These are phyloP conservation scores for Herpotrichia juniperi DNA, from an alignment of 2,329 filamentous ascomycete genomes.

Conservation along the genomic window DNA sequence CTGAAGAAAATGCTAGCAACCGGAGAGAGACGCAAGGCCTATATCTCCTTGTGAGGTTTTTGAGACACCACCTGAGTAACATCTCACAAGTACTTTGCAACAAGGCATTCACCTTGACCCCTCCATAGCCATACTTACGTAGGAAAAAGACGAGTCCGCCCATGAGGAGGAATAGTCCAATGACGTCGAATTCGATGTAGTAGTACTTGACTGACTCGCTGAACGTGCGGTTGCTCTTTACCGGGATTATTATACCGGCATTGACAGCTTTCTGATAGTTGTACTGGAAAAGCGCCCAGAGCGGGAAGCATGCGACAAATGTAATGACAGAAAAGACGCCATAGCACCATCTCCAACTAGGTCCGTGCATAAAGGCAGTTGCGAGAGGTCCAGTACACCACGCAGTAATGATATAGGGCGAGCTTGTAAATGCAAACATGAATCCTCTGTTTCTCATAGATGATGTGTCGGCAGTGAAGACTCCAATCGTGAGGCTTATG, in stretches of 20 bases:
- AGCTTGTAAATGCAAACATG: conserved; percentile 56
- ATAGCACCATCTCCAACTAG: conserved; percentile 69
- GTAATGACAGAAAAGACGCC: conserved; percentile 69
- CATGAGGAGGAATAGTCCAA: conserved; percentile 65
- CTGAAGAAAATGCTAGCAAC: too few species aligned
- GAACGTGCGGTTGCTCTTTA: conserved; percentile 53
- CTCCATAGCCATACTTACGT: too few species aligned
- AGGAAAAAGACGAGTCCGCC: conserved; percentile 69
- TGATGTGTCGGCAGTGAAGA: conserved; percentile 72
- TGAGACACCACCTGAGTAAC: too few species aligned
- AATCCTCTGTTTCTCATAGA: conserved; percentile 66
- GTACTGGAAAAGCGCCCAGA: conserved; percentile 61
- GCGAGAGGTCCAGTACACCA: conserved; percentile 36
- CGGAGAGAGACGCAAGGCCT: too few species aligned
- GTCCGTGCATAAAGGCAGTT: conserved; percentile 54
- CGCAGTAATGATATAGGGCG: conserved; percentile 20
- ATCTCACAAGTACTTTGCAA: too few species aligned
- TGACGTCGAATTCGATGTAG: conserved; percentile 65
- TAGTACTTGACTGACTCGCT: conserved; percentile 60
- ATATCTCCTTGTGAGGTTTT: too few species aligned
- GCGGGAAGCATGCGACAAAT: conserved; percentile 63
- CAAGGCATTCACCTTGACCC: too few species aligned
- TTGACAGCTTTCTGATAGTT: conserved; percentile 67
- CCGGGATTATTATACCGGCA: conserved; percentile 54
- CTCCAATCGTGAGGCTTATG: conserved; percentile 63